A percentile compares a stretch with the other conserved stretches of the same genome.
phyloP scores from a whole-genome alignment of 208 protist genomes.

The Wallacemonas sp. region DNA sequence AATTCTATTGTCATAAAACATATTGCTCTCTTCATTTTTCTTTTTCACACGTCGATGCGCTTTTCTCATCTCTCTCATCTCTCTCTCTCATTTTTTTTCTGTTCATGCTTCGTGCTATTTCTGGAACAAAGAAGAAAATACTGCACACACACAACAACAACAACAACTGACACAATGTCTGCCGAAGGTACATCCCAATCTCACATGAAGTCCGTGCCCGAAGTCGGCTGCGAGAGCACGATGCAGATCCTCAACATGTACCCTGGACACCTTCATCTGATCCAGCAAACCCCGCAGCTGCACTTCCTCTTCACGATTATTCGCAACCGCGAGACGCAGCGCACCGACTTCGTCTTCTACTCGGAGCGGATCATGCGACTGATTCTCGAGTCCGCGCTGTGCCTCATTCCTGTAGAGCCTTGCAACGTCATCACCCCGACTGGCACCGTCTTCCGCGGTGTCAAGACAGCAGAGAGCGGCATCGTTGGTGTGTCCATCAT shows the following conservation, averaged over 20 bases:
- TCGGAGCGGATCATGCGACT: constrained; percentile 95
- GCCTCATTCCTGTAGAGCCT: constrained; percentile 84
- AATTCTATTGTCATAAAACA: too few relatives aligned
- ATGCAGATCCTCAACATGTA: constrained; percentile 68
- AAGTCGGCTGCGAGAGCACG: constrained; percentile 26
- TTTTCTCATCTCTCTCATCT: not conserved
- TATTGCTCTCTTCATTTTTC: too few relatives aligned
- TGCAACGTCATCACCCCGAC: constrained; percentile 93
- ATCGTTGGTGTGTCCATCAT: constrained; percentile 98
- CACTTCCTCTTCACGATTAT: constrained; percentile 95
- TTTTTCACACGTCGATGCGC: too few relatives aligned
- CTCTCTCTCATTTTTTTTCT: constrained; percentile 5
- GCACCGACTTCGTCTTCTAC: constrained; percentile 97
- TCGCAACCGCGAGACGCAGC: constrained; percentile 84
- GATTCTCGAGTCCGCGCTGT: constrained; percentile 92
- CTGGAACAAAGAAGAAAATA: not conserved
- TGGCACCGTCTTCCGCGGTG: constrained; percentile 70
- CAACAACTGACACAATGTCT: constrained; percentile 9
- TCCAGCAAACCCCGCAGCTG: constrained; percentile 89
- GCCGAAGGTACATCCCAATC: not conserved
- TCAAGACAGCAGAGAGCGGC: constrained; percentile 66
- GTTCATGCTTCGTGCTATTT: too few relatives aligned
- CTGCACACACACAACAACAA: not conserved
- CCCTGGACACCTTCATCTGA: constrained; percentile 58
- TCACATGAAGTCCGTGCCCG: not conserved